A percentile compares a stretch with the other conserved stretches of the same genome.
These are phyloP conservation scores for Triticum monococcum DNA, from an alignment of 176 grass and related monocot genomes.

Conservation along the genomic window DNA sequence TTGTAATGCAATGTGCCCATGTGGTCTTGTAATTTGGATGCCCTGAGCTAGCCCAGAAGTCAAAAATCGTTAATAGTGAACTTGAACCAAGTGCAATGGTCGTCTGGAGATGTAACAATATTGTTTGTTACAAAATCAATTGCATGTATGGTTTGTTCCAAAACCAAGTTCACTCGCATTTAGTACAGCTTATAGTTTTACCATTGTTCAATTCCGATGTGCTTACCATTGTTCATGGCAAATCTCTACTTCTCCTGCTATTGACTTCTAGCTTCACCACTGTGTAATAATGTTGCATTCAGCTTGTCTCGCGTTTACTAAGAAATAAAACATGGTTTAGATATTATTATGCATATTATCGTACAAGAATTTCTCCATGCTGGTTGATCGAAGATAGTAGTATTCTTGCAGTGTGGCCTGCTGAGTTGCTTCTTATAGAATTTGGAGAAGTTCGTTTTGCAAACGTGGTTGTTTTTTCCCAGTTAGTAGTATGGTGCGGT, in stretches of 20 bases:
- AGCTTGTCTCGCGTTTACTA: background rate
- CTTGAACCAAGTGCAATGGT: background rate
- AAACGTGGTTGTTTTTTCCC: background rate
- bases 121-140: background rate
- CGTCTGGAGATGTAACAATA: background rate
- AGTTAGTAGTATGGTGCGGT: background rate
- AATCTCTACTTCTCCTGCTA: background rate
- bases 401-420: background rate
- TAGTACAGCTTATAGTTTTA: background rate
- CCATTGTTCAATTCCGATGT: background rate
- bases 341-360: background rate
- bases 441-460: background rate
- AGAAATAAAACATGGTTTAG: background rate
- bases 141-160: conserved; percentile 4
- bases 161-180: background rate
- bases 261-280: background rate
- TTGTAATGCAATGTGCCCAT: background rate
- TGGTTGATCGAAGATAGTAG: background rate
- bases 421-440: background rate
- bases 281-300: background rate
- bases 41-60: background rate
- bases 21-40: background rate
- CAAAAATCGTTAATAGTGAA: background rate
- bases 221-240: background rate
- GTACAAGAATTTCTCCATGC: background rate